These are phyloP conservation scores for Aphanomyces invadans DNA, from an alignment of 352 stramenopile genomes.

Conservation along the genomic window DNA sequence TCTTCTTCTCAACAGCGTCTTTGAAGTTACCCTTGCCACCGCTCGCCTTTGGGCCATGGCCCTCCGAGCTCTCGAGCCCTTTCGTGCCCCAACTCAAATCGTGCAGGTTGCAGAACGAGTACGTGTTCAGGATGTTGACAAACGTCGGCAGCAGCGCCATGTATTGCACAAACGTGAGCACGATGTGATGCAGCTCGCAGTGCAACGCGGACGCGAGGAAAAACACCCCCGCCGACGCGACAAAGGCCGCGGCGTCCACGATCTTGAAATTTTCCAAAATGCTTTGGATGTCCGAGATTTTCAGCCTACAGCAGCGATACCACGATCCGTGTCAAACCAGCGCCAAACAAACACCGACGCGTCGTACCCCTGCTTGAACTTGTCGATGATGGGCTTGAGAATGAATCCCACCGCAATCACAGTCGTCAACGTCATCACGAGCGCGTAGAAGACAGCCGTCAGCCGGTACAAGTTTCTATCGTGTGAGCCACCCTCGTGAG, in stretches of 20 bases:
- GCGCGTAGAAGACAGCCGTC: conserved; percentile 58
- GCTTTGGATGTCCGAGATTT: background rate
- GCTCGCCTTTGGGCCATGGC: conserved; percentile 22
- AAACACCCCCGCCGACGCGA: conserved; percentile 23
- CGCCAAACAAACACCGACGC: background rate
- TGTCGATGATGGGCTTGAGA: conserved; percentile 25
- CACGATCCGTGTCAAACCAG: background rate
- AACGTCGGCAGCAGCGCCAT: conserved; percentile 29
- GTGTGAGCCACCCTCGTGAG: too few relatives aligned
- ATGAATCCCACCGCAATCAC: conserved; percentile 35
- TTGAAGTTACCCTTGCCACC: conserved; percentile 24
- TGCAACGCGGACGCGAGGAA: conserved; percentile 25
- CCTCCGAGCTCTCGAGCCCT: conserved; percentile 24
- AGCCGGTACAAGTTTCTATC: conserved; percentile 15
- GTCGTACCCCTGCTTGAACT: conserved; percentile 9
- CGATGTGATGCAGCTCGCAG: conserved; percentile 27
- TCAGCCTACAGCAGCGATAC: background rate
- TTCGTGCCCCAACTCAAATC: conserved; percentile 33
- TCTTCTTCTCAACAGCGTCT: conserved; percentile 24
- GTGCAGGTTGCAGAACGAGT: conserved; percentile 35
- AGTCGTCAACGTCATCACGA: conserved; percentile 43
- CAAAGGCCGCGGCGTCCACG: conserved; percentile 19
- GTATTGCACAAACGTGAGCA: conserved; percentile 25
- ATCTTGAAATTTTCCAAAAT: conserved; percentile 22
- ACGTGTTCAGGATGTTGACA: conserved; percentile 34